A percentile compares a stretch with the other conserved stretches of the same genome.
Evolutionary conservation across 306 rosid genomes (phyloP).

Genomic region (Canavalia gladiata): DNA sequence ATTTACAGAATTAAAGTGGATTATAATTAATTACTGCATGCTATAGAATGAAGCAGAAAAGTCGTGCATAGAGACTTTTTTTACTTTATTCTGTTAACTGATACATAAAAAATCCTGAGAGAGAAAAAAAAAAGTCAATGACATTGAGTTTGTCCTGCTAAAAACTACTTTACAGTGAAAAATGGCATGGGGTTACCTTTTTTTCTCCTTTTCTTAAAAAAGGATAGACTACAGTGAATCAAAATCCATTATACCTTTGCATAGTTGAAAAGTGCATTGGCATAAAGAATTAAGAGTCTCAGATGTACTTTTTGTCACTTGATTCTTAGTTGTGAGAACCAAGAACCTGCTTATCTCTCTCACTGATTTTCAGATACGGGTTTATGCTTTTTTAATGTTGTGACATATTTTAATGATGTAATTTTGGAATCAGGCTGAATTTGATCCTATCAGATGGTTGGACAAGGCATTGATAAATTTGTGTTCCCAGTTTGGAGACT

Average conservation of each 20-base stretch:
- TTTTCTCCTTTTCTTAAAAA: conserved; percentile 10
- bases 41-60: conserved; percentile 21
- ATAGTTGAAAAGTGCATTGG: conserved; percentile 15
- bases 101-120: conserved; percentile 1
- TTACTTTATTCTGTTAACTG: background rate
- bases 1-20: conserved; percentile 3
- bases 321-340: conserved; percentile 29
- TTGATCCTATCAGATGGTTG: conserved; percentile 99
- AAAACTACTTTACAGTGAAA: background rate
- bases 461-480: conserved; percentile 91
- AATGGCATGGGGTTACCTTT: conserved; percentile 23
- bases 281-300: conserved; percentile 3
- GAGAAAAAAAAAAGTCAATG: background rate
- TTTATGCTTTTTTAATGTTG: conserved; percentile 35
- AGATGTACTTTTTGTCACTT: conserved; percentile 31
- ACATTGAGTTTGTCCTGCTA: background rate
- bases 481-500: conserved; percentile 94
- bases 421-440: conserved; percentile 81
- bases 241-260: conserved; percentile 9
- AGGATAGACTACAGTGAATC: background rate
- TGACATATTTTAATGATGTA: conserved; percentile 46
- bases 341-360: conserved; percentile 36
- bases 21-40: conserved; percentile 3
- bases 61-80: background rate
- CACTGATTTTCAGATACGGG: conserved; percentile 18